Base-by-base conservation (phyloP, 257 asterid species). In the Ajuga chamaepitys region DNA sequence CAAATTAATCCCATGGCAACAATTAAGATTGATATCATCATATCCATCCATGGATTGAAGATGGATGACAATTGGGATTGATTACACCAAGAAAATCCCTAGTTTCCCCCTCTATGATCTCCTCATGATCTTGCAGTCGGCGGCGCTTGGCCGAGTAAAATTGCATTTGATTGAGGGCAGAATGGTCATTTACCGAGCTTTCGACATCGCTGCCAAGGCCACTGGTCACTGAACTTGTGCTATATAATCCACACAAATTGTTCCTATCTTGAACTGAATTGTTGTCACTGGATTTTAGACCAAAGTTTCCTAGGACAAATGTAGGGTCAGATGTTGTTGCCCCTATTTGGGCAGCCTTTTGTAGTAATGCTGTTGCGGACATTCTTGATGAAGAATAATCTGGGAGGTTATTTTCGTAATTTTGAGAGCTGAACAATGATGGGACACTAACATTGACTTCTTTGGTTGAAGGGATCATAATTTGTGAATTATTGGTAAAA, bases 61-160 rank as follows among this genome's bases (percentile, higher is more conserved):
- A 41, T 7, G 73, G 73, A 9, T 56, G 73, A 50, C 73, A 67
- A 8, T 55, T 56, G 47, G 94, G 53, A 25, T 75, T 89, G 13
- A 78, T 72, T 32, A 89, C 97, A 0, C 97, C 97, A 74, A 89
- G 87, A 76, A 89, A 89, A 76, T 87, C 95, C 82, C 95, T 89
- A 3, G 97, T 89, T 74, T 86, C 84, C 28, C 88, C 93, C 58
- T 79, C 86, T 4, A 42, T 38, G 42, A 37, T 84, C 25, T 82
- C 82, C 37, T 75, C 74, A 60, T 30, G 37, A 30, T 22, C 73
- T 41, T 47, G 67, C 64, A 74, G 7, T 32, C 72, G 82, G 34
- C 85, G 85, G 12, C 85, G 81, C 52, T 85, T 82, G 0, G 82
- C 71, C 0, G 88, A 80, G 47, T 85, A 70, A 85, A 84, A 78